Evolutionary conservation across 495 filamentous ascomycete species (phyloP).

Genomic region (Xylaria flabelliformis): DNA sequence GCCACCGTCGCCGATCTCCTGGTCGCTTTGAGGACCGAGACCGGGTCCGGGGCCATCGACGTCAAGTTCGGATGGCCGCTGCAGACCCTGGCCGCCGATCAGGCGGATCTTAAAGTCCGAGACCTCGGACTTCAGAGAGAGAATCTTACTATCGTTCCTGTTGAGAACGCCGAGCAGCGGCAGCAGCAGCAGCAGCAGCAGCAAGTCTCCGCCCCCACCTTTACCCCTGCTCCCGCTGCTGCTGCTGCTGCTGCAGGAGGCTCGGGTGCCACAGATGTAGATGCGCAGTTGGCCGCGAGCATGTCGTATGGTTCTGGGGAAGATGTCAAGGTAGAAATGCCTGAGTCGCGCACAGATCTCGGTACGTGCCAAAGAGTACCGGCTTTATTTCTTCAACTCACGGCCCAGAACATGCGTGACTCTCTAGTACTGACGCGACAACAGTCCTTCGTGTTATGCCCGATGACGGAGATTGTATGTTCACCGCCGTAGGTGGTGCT

Average conservation of each 20-base stretch:
- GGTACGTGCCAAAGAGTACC: slow-evolving; percentile 24
- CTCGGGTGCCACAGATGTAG: slow-evolving; percentile 1
- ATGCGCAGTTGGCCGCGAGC: slow-evolving; percentile 22
- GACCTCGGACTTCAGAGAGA: slow-evolving; percentile 79
- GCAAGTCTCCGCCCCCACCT: slow-evolving; percentile 5
- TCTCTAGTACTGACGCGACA: background rate
- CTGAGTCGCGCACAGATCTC: slow-evolving; percentile 31
- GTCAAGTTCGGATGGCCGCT: slow-evolving; percentile 90
- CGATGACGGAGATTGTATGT: slow-evolving; percentile 95
- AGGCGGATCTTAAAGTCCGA: slow-evolving; percentile 40
- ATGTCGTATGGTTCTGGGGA: slow-evolving; percentile 26
- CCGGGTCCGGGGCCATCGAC: slow-evolving; percentile 60
- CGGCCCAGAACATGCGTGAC: background rate
- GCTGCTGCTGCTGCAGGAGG: slow-evolving; percentile 1
- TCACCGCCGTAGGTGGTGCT: slow-evolving; percentile 83
- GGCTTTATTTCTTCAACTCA: background rate
- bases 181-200: background rate
- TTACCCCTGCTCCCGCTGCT: background rate
- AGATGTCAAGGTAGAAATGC: slow-evolving; percentile 35
- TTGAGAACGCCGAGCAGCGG: slow-evolving; percentile 36
- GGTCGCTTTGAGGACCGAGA: slow-evolving; percentile 43
- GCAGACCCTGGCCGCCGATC: slow-evolving; percentile 67
- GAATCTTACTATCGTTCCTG: slow-evolving; percentile 72
- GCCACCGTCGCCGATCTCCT: slow-evolving; percentile 71
- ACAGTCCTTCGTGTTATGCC: slow-evolving; percentile 90